phyloP scores from a whole-genome alignment of 257 asterid species.

The Fraxinus pennsylvanica region DNA sequence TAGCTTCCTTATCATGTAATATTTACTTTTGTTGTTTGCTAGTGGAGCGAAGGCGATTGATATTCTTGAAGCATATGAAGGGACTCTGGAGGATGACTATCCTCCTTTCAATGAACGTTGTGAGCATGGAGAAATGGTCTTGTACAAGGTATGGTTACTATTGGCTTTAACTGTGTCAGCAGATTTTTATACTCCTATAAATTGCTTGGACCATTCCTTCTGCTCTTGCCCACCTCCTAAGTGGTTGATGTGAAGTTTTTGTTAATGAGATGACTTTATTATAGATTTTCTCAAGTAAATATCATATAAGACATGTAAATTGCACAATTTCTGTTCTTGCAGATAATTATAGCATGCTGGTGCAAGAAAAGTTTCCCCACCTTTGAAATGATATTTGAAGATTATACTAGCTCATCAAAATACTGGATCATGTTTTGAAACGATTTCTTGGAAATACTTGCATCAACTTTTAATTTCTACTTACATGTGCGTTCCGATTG shows the following conservation, averaged over 20 bases:
- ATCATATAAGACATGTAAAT: not conserved
- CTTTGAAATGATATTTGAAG: not conserved
- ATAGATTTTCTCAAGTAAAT: not conserved
- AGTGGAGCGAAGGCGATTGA: constrained; percentile 96
- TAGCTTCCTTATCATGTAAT: not conserved
- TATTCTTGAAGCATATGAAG: constrained; percentile 97
- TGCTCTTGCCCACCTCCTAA: constrained; percentile 13
- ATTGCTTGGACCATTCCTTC: constrained; percentile 20
- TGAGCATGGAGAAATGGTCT: constrained; percentile 98
- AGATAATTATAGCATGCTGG: not conserved
- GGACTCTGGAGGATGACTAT: constrained; percentile 95
- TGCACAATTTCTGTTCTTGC: not conserved
- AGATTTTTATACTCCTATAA: constrained; percentile 9
- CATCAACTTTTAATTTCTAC: not conserved
- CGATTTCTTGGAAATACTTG: not conserved
- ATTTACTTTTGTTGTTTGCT: constrained; percentile 26
- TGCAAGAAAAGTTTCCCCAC: not conserved
- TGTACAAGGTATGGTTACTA: constrained; percentile 70
- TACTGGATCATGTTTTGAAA: not conserved
- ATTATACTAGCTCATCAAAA: not conserved
- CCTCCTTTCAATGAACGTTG: constrained; percentile 95
- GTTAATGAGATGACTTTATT: constrained; percentile 9
- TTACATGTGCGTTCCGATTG: not conserved
- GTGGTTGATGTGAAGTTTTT: constrained; percentile 5
- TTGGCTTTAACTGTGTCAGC: constrained; percentile 14